Evolutionary conservation across 1,139 yeast genomes (phyloP).

Genomic region (Debaryomycetaceae sp.): DNA sequence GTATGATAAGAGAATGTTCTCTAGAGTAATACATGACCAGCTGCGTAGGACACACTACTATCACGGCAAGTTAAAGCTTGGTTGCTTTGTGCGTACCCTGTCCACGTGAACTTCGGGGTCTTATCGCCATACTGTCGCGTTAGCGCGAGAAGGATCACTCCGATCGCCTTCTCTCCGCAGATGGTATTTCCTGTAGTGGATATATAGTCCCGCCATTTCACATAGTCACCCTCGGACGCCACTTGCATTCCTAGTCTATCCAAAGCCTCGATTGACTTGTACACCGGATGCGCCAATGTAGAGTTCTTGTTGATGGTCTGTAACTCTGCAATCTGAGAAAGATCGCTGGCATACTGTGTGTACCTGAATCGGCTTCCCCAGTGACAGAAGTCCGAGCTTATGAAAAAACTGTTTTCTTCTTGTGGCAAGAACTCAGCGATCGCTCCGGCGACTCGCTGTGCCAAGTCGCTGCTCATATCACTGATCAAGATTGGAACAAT

Average conservation of each 20-base stretch:
- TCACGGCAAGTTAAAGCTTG: slow-evolving; percentile 39
- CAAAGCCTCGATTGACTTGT: slow-evolving; percentile 59
- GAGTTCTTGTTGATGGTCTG: not conserved
- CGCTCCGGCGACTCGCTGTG: slow-evolving; percentile 32
- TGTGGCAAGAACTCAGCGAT: slow-evolving; percentile 48
- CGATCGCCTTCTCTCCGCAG: slow-evolving; percentile 85
- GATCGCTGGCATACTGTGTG: slow-evolving; percentile 33
- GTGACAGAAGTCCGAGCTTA: slow-evolving; percentile 91
- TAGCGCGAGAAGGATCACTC: slow-evolving; percentile 45
- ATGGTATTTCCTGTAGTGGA: slow-evolving; percentile 71
- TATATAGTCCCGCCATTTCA: slow-evolving; percentile 60
- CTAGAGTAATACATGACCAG: slow-evolving; percentile 46
- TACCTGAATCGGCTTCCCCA: slow-evolving; percentile 84
- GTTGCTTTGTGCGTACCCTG: slow-evolving; percentile 75
- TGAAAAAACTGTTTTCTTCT: slow-evolving; percentile 54
- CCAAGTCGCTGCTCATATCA: slow-evolving; percentile 38
- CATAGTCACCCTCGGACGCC: slow-evolving; percentile 42
- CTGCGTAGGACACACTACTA: slow-evolving; percentile 83
- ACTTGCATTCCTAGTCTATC: slow-evolving; percentile 63
- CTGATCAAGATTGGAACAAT: slow-evolving; percentile 81
- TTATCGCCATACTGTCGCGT: slow-evolving; percentile 15
- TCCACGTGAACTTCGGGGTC: slow-evolving; percentile 44
- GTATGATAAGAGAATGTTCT: too few relatives aligned
- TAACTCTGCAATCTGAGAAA: not conserved
- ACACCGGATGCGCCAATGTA: slow-evolving; percentile 29